Base-by-base conservation (phyloP, 495 filamentous ascomycete genomes). In the Penicillium cosmopolitanum region DNA sequence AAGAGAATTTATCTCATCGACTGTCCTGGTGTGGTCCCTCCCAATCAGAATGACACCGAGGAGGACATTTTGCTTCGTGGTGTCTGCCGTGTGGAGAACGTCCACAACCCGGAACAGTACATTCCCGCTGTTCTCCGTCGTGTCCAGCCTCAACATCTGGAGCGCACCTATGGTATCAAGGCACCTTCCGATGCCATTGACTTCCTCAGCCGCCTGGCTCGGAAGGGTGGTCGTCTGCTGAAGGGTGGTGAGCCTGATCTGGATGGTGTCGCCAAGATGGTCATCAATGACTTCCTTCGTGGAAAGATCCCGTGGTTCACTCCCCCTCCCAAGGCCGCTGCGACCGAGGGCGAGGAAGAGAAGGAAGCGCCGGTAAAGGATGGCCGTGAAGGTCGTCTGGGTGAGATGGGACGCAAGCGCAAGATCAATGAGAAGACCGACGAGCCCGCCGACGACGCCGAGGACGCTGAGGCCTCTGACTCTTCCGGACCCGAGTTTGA, bases 231-330 rank as follows among this genome's bases (percentile, higher is more conserved):
- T 9, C 80, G 91, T 51, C 77, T 98, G 34, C 77, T 97, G 31
- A 91, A 90, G 67, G 93, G 90, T 57, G 95, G 95, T 10, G 95
- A 98, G 73, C 88, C 92, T 13, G 95, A 98, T 73, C 73, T 96
- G 55, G 93, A 96, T 67, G 92, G 91, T 63, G 92, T 96, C 42
- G 93, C 93, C 15, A 97, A 96, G 74, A 96, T 95, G 85, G 90
- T 97, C 0, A 77, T 96, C 65, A 96, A 96, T 69, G 95, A 98
- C 64, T 98, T 98, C 65, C 84, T 98, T 59, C 77, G 95, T 51
- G 95, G 95, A 34, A 97, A 96, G 73, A 86, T 96, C 18, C 95
- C 95, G 7, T 98, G 95, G 95, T 98, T 90, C 69, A 94, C 90
- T 5, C 86, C 90, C 15, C 87, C 92, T 8, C 95, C 95, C 15